A percentile compares a stretch with the other conserved stretches of the same genome.
Conservation (phyloP, 768 basidiomycete genomes). For the Termitomyces bulborhizus region DNA sequence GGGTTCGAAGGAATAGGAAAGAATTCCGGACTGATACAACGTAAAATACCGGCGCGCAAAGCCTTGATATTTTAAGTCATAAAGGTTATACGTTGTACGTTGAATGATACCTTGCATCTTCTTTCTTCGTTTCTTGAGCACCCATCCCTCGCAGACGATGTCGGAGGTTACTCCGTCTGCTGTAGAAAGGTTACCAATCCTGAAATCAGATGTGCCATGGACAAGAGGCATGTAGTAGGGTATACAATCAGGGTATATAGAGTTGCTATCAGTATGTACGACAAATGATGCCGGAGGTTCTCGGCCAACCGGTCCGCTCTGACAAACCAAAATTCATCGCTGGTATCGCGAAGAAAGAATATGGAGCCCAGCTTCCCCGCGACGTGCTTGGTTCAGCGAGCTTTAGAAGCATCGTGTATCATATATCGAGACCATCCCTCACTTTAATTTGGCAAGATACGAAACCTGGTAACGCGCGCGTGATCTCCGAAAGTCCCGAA, state of each 20-base stretch:
- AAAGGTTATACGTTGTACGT: background rate
- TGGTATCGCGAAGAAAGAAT: background rate
- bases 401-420: background rate
- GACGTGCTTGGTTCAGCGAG: background rate
- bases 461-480: background rate
- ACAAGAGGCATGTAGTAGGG: conserved; percentile 3
- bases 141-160: conserved; percentile 65
- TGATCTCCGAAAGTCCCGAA: conserved; percentile 6
- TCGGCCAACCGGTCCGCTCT: background rate
- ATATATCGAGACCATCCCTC: too few relatives aligned
- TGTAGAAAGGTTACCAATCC: background rate
- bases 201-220: background rate
- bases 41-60: conserved; percentile 83
- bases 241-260: background rate
- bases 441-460: background rate
- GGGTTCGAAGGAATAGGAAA: conserved; percentile 71
- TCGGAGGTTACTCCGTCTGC: conserved; percentile 8
- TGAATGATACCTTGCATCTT: conserved; percentile 69
- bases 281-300: too few relatives aligned
- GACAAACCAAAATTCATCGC: background rate
- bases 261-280: too few relatives aligned
- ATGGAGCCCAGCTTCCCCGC: too few relatives aligned
- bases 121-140: conserved; percentile 82
- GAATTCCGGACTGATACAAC: conserved; percentile 58
- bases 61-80: conserved; percentile 34